These are phyloP conservation scores for Isoetes engelmannii DNA, from an alignment of 83 land plant genomes.

Conservation along the genomic window DNA sequence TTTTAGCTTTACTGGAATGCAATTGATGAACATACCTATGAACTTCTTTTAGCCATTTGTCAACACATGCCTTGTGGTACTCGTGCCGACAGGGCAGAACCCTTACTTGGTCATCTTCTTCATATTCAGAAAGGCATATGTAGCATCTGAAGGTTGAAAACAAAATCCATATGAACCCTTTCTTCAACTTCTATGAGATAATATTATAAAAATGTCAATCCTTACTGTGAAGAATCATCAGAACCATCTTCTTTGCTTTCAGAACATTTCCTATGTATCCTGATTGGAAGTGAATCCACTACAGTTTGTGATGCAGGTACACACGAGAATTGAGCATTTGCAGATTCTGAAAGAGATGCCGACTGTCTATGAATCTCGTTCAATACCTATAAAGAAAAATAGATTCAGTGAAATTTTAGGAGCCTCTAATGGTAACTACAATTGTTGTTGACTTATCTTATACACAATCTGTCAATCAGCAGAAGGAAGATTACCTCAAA, in stretches of 20 bases:
- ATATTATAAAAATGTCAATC: background rate
- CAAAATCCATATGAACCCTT: background rate
- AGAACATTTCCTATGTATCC: conserved; percentile 36
- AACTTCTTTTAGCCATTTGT: conserved; percentile 72
- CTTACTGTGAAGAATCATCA: conserved; percentile 62
- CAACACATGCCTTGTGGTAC: conserved; percentile 60
- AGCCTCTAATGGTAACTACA: background rate
- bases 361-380: conserved; percentile 94
- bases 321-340: conserved; percentile 51
- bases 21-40: conserved; percentile 41
- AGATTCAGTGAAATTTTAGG: background rate
- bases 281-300: conserved; percentile 68
- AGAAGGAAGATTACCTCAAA: conserved; percentile 59
- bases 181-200: conserved; percentile 5
- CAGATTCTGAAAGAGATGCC: conserved; percentile 55
- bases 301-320: conserved; percentile 74
- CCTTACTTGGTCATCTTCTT: conserved; percentile 50
- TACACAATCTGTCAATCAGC: background rate
- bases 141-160: conserved; percentile 37
- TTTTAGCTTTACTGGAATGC: background rate
- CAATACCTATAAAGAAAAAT: conserved; percentile 45
- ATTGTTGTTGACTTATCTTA: background rate
- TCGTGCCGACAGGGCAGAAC: conserved; percentile 64
- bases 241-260: conserved; percentile 21
- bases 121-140: conserved; percentile 63